Conservation (phyloP, 208 protist genomes). For the Novymonas esmeraldas region DNA sequence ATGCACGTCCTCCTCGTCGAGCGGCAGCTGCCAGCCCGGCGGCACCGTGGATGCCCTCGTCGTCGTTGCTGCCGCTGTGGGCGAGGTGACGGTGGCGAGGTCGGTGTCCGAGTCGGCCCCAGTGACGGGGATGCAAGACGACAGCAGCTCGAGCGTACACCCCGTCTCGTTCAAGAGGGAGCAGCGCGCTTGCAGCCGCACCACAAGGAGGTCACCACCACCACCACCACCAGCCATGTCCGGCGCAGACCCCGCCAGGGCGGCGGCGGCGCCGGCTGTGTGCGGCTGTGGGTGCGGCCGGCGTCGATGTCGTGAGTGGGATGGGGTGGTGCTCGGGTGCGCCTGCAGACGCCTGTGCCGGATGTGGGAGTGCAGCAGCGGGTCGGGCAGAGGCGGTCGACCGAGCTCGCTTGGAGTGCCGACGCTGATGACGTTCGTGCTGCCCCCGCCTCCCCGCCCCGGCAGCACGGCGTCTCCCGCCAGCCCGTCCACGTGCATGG, state of each 20-base stretch:
- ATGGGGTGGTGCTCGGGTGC: neutral
- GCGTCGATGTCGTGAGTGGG: neutral
- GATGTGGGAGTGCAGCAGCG: neutral
- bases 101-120: neutral
- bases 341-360: neutral
- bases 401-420: neutral
- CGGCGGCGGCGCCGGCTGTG: neutral
- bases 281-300: neutral
- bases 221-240: neutral
- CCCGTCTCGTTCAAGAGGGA: conserved; percentile 56
- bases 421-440: neutral
- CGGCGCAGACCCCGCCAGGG: neutral
- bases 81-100: neutral
- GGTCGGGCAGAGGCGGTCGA: conserved; percentile 2
- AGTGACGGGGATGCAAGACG: neutral
- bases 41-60: conserved; percentile 9
- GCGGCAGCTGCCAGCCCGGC: conserved; percentile 32
- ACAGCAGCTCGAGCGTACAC: conserved; percentile 38
- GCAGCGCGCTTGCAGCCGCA: conserved; percentile 55
- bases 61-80: neutral
- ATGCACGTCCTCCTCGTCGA: conserved; percentile 23
- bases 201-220: conserved; percentile 46
- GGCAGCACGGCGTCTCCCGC: conserved; percentile 6
- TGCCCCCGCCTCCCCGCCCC: neutral
- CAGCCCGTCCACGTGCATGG: conserved; percentile 6